Evolutionary conservation across 2,329 filamentous ascomycete species (phyloP).

Genomic region (Colletotrichum spinosum): DNA sequence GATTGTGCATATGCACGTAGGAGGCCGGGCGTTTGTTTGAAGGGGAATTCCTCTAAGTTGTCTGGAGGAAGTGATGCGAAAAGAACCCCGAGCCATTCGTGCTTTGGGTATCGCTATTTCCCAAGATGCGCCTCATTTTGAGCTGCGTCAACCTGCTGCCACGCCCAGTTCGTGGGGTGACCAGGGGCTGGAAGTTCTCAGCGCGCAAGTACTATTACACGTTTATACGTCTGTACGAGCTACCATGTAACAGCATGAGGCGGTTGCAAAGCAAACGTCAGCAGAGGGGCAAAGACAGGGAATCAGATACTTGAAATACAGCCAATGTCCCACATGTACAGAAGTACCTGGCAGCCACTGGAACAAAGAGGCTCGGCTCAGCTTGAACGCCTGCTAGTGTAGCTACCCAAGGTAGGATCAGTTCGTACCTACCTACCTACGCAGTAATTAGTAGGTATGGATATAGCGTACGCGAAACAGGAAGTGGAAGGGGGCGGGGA

Average conservation of each 20-base stretch:
- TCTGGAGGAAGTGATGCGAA: not conserved
- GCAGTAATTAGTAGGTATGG: too few relatives aligned
- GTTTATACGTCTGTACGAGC: not conserved
- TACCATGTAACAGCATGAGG: not conserved
- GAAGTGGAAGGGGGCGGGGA: slow-evolving; percentile 8
- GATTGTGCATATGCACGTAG: too few relatives aligned
- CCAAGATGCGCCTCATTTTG: slow-evolving; percentile 24
- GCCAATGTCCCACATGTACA: slow-evolving; percentile 2
- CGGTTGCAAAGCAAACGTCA: slow-evolving; percentile 26
- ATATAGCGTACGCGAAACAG: not conserved
- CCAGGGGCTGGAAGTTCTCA: slow-evolving; percentile 17
- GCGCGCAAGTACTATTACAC: too few relatives aligned
- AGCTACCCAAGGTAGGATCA: not conserved
- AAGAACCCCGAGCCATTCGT: slow-evolving; percentile 1
- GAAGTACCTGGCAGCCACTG: slow-evolving; percentile 30
- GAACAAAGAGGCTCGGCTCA: slow-evolving; percentile 24
- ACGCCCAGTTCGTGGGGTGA: slow-evolving; percentile 30
- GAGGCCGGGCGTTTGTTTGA: slow-evolving; percentile 19
- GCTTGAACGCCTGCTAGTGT: slow-evolving; percentile 14
- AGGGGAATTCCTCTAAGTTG: not conserved
- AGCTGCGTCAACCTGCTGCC: slow-evolving; percentile 12
- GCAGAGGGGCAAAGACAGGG: slow-evolving; percentile 30
- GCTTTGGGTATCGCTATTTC: slow-evolving; percentile 8
- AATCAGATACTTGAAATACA: slow-evolving; percentile 5
- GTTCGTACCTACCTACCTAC: too few relatives aligned